phyloP scores from a whole-genome alignment of 176 grass and related monocot species.

The Cenchrus fungigraminus region DNA sequence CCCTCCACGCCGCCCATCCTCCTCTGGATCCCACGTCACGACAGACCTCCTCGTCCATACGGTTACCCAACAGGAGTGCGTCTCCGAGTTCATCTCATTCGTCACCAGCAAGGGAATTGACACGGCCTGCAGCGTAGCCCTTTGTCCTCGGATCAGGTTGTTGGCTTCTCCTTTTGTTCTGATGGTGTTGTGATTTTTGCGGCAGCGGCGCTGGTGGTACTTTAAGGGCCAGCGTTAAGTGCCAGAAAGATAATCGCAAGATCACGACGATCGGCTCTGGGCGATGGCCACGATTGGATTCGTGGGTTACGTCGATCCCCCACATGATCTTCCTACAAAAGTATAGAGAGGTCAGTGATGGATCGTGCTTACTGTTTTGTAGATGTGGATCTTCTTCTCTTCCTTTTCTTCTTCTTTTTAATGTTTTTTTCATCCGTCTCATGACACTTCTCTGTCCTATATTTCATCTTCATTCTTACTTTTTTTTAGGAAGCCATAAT shows the following conservation, averaged over 20 bases:
- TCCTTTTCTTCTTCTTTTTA: neutral
- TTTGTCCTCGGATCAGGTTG: neutral
- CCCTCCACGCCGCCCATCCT: too few species aligned
- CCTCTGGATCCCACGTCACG: too few species aligned
- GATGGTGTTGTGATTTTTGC: conserved; percentile 18
- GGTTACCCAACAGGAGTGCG: conserved; percentile 66
- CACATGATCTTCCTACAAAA: conserved; percentile 89
- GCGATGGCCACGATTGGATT: conserved; percentile 96
- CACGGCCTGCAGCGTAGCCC: conserved; percentile 2
- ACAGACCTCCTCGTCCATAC: too few species aligned
- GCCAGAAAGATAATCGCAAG: conserved; percentile 97
- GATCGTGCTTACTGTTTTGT: conserved; percentile 11
- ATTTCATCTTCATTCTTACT: too few species aligned
- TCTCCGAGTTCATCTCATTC: conserved; percentile 99
- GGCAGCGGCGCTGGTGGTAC: neutral
- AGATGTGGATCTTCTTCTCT: neutral
- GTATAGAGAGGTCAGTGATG: conserved; percentile 76
- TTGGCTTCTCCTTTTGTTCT: neutral
- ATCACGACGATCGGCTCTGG: conserved; percentile 92
- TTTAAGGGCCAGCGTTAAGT: conserved; percentile 77
- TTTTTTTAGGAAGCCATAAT: too few species aligned
- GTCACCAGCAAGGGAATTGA: conserved; percentile 92
- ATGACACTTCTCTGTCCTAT: conserved; percentile 25
- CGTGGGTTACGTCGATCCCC: conserved; percentile 93
- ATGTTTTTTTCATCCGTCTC: conserved; percentile 15